A percentile compares a stretch with the other conserved stretches of the same genome.
phyloP scores from a whole-genome alignment of 352 stramenopile genomes.

The Lagenidium giganteum region DNA sequence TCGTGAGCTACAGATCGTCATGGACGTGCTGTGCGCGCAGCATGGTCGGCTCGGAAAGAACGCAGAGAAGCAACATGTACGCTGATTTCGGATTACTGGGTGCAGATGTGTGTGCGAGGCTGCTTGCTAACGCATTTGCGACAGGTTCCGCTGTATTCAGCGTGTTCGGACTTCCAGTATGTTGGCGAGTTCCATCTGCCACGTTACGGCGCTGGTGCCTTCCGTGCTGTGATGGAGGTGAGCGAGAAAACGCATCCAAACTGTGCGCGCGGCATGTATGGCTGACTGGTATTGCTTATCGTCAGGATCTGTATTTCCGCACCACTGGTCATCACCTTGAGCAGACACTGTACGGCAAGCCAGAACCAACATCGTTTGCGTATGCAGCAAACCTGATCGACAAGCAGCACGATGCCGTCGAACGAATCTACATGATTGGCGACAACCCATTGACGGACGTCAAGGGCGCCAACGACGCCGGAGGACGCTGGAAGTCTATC shows the following conservation, averaged over 20 bases:
- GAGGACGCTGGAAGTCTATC: conserved; percentile 79
- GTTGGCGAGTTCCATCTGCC: conserved; percentile 81
- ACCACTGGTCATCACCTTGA: conserved; percentile 72
- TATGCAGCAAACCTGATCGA: conserved; percentile 80
- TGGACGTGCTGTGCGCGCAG: conserved; percentile 65
- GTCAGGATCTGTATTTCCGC: conserved; percentile 61
- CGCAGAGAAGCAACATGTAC: conserved; percentile 37
- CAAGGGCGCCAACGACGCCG: conserved; percentile 67
- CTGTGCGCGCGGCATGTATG: too few species aligned
- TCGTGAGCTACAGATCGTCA: conserved; percentile 68
- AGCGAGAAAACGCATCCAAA: too few species aligned
- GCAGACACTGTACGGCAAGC: conserved; percentile 78
- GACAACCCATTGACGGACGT: conserved; percentile 84
- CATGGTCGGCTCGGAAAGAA: conserved; percentile 41
- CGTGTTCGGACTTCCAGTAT: conserved; percentile 87
- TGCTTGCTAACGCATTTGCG: not conserved
- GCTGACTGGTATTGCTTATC: conserved; percentile 1
- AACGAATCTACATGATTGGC: conserved; percentile 84
- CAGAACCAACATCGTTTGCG: conserved; percentile 63
- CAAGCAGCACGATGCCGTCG: conserved; percentile 50
- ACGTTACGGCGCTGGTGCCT: conserved; percentile 74
- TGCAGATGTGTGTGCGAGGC: not conserved
- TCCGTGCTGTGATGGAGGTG: conserved; percentile 68
- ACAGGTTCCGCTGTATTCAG: conserved; percentile 74
- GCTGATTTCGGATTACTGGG: too few species aligned